Evolutionary conservation across 805 yeast genomes (phyloP), one percentile per base, ranked within the genome.

Genomic region (Candida insectorum): DNA sequence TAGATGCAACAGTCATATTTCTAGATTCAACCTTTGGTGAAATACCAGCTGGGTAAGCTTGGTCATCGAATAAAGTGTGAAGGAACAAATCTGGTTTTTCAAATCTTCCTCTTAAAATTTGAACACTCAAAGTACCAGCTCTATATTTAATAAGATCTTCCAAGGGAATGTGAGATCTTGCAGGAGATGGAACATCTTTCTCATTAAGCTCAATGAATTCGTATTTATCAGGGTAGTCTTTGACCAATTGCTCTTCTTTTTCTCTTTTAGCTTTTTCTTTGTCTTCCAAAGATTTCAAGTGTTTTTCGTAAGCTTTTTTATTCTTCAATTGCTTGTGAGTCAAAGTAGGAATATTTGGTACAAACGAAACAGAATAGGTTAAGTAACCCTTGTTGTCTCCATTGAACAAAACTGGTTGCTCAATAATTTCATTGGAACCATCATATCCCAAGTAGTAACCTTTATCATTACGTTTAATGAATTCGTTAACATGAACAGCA

Each of bases 11-110:
- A 10, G 51, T 43, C 19, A 83, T 53, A 9, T 41, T 51, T 31
- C 71, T 69, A 20, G 75, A 75, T 19, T 58, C 68, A 2, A 77
- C 53, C 47, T 65, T 72, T 8, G 73, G 54, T 1, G 84, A 62
- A 6, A 68, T 65, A 36, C 74, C 77, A 2, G 77, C 68, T 2
- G 93, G 87, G 31, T 66, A 71, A 1, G 70, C 65, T 24, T 67
- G 62, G 47, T 84, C 89, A 56, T 85, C 94, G 41, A 82, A 67
- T 33, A 80, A 61, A 11, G 76, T 60, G 43, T 81, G 85, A 20
- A 83, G 63, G 44, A 55, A 75, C 4, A 71, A 52, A 30, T 73
- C 77, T 2, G 75, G 58, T 44, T 61, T 69, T 31, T 62, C 52
- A 30, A 80, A 63, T 8, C 48, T 51, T 35, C 85, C 89, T 7